phyloP scores from a whole-genome alignment of 192 early-diverging fungal genomes.

The Lobosporangium transversale region DNA sequence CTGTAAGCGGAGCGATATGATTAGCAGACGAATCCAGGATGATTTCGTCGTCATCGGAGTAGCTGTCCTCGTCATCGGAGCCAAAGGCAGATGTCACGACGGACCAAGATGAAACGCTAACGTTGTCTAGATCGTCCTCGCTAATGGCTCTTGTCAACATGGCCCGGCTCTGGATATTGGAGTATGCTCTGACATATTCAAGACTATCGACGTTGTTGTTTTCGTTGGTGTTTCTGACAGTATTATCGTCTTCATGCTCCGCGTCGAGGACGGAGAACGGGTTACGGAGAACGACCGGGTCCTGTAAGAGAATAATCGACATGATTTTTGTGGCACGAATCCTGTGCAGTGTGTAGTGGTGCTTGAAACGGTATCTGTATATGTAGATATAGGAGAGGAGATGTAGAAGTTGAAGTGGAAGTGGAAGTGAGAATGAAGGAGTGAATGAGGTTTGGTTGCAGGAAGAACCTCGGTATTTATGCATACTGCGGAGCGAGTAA shows the following conservation, averaged over 20 bases:
- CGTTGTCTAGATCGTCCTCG: constrained; percentile 15
- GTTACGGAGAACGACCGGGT: constrained; percentile 27
- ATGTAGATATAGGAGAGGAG: neutral
- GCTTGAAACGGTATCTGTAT: too few species aligned
- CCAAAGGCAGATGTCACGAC: constrained; percentile 33
- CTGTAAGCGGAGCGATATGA: constrained; percentile 13
- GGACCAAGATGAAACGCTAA: constrained; percentile 38
- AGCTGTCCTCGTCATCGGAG: constrained; percentile 22
- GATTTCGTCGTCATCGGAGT: constrained; percentile 19
- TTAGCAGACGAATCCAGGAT: constrained; percentile 3
- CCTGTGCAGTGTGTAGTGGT: too few species aligned
- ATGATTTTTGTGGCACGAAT: constrained; percentile 1
- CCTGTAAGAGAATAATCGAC: constrained; percentile 25
- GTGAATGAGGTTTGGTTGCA: too few species aligned
- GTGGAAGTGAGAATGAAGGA: too few species aligned
- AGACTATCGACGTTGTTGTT: too few species aligned
- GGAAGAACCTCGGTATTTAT: too few species aligned
- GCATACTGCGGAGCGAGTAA: too few species aligned
- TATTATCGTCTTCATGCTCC: neutral
- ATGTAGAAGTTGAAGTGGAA: neutral
- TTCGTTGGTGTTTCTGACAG: neutral
- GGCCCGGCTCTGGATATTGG: neutral
- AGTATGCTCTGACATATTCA: neutral
- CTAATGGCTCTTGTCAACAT: constrained; percentile 6
- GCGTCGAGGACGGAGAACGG: constrained; percentile 23